phyloP scores from a whole-genome alignment of 2,329 filamentous ascomycete species.

The Cyphellophora attinorum region DNA sequence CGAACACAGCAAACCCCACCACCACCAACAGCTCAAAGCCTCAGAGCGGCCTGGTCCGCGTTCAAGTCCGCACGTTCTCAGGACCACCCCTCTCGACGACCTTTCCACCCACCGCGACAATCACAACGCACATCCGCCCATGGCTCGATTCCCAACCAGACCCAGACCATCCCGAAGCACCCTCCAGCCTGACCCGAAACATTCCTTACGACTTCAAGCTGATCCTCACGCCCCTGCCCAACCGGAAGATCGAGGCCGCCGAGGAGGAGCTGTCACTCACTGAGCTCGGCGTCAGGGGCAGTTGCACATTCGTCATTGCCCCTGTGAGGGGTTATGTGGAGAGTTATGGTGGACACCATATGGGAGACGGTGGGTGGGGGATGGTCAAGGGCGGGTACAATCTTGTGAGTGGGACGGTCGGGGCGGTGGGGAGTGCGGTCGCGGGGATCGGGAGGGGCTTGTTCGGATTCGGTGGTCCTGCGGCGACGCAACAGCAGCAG shows the following conservation, averaged over 20 bases:
- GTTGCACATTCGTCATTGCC: conserved; percentile 72
- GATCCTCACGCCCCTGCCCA: conserved; percentile 69
- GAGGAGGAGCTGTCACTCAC: conserved; percentile 63
- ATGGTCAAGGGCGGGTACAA: conserved; percentile 33
- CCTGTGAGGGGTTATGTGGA: conserved; percentile 55
- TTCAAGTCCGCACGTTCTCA: conserved; percentile 77
- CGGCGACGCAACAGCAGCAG: conserved; percentile 4
- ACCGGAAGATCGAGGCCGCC: conserved; percentile 59
- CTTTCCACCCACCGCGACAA: conserved; percentile 56
- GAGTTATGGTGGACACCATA: conserved; percentile 40
- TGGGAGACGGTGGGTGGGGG: conserved; percentile 22
- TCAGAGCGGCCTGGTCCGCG: conserved; percentile 36
- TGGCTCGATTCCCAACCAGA: conserved; percentile 58
- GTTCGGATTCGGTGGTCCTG: conserved; percentile 9
- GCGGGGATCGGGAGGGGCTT: no score
- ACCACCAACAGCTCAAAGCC: conserved; percentile 18
- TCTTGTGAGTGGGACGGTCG: conserved; percentile 33
- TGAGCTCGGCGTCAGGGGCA: conserved; percentile 65
- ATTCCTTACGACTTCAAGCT: conserved; percentile 75
- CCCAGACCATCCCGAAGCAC: conserved; percentile 40
- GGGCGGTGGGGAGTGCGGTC: conserved; percentile 31
- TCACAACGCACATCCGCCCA: conserved; percentile 57
- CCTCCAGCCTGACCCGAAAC: conserved; percentile 44
- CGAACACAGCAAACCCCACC: conserved; percentile 15
- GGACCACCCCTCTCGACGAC: conserved; percentile 66